Conservation (phyloP, 129 eudicot species). For the Tanacetum coccineum region DNA sequence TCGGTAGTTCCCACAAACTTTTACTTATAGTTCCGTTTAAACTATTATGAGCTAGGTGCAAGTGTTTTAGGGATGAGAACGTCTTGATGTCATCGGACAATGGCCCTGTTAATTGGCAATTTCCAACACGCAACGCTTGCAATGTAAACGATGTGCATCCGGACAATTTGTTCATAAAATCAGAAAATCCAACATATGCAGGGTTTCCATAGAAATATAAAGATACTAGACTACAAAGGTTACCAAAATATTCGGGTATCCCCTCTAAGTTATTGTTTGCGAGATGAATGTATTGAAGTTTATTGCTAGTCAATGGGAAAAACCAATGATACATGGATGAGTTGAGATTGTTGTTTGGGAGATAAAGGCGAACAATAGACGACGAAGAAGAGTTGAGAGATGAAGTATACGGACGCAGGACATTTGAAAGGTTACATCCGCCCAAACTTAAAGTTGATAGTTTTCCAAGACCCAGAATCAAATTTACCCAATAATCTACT, state of each 20-base stretch:
- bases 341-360: conserved; percentile 11
- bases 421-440: conserved; percentile 13
- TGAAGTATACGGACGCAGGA: conserved; percentile 4
- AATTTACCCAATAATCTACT: conserved; percentile 18
- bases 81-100: background rate
- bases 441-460: conserved; percentile 14
- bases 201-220: background rate
- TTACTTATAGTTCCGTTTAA: background rate
- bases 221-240: background rate
- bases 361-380: background rate
- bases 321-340: conserved; percentile 13
- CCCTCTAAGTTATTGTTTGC: background rate
- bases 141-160: background rate
- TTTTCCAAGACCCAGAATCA: conserved; percentile 5
- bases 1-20: background rate
- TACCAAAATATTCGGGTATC: conserved; percentile 1
- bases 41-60: background rate
- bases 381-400: conserved; percentile 9
- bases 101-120: background rate
- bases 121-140: background rate
- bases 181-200: background rate
- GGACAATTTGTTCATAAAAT: background rate
- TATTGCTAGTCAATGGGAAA: conserved; percentile 3
- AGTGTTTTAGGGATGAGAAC: background rate
- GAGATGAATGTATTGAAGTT: background rate